Evolutionary conservation across 208 protist genomes (phyloP).

Genomic region (Trypanosoma mega): DNA sequence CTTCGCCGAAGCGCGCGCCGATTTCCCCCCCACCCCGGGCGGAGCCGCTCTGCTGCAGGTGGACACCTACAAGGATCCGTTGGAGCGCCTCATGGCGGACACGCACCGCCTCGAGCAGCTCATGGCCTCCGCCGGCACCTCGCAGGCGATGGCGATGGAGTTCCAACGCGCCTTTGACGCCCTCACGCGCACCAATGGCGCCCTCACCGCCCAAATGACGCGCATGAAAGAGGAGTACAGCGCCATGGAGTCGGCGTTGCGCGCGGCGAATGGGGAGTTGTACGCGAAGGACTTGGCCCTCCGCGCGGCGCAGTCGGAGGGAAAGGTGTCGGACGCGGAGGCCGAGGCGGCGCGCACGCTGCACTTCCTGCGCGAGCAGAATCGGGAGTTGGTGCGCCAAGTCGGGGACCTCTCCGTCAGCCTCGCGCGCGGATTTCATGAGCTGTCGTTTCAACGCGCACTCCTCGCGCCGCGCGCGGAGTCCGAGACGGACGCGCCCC

Average conservation of each 20-base stretch:
- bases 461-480: no score
- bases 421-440: conserved; percentile 26
- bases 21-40: not conserved
- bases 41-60: not conserved
- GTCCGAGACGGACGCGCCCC: no score
- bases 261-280: conserved; percentile 18
- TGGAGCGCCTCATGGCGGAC: conserved; percentile 26
- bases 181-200: conserved; percentile 19
- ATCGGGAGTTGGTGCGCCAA: conserved; percentile 27
- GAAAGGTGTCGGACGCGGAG: conserved; percentile 3
- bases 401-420: conserved; percentile 21
- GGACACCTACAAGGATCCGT: conserved; percentile 18
- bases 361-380: conserved; percentile 24
- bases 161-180: conserved; percentile 28
- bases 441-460: conserved; percentile 18
- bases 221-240: conserved; percentile 27
- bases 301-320: conserved; percentile 1
- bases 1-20: not conserved
- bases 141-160: conserved; percentile 19
- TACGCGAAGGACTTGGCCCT: conserved; percentile 27
- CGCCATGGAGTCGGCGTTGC: conserved; percentile 24
- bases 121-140: conserved; percentile 17
- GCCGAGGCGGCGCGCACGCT: conserved; percentile 10
- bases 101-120: conserved; percentile 12
- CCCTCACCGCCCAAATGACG: conserved; percentile 27